A percentile compares a stretch with the other conserved stretches of the same genome.
phyloP scores from a whole-genome alignment of 2,329 filamentous ascomycete species.

The Hymenotorrendiella dingleyae region DNA sequence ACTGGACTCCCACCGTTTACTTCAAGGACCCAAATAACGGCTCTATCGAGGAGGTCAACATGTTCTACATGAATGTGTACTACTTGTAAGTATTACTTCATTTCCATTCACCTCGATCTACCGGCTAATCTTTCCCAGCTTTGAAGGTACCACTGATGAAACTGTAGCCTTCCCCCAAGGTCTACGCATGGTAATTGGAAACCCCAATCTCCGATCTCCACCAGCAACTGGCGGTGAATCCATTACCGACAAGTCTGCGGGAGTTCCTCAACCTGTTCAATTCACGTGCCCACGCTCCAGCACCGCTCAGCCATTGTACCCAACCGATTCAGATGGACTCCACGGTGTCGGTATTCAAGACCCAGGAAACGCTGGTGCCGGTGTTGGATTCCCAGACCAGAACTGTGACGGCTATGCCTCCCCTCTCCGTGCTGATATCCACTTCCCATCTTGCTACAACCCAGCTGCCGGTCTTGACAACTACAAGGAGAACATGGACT shows the following conservation, averaged over 20 bases:
- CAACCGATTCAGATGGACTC: slow-evolving; percentile 47
- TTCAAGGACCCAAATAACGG: slow-evolving; percentile 63
- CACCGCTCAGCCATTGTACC: slow-evolving; percentile 47
- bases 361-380: slow-evolving; percentile 47
- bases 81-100: slow-evolving; percentile 56
- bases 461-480: slow-evolving; percentile 49
- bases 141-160: slow-evolving; percentile 56
- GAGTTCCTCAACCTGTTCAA: slow-evolving; percentile 48
- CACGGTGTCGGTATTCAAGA: slow-evolving; percentile 48
- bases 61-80: slow-evolving; percentile 71
- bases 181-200: slow-evolving; percentile 78
- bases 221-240: slow-evolving; percentile 45
- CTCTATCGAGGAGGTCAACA: slow-evolving; percentile 47
- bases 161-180: slow-evolving; percentile 68
- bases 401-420: slow-evolving; percentile 60
- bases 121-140: slow-evolving; percentile 37
- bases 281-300: slow-evolving; percentile 54
- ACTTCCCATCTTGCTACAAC: slow-evolving; percentile 89
- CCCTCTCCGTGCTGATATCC: slow-evolving; percentile 71
- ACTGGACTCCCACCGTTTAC: slow-evolving; percentile 78
- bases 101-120: background rate
- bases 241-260: slow-evolving; percentile 47
- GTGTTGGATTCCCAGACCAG: slow-evolving; percentile 62
- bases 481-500: slow-evolving; percentile 65
- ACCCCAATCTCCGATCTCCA: slow-evolving; percentile 56